Percentiles rank a stretch among this genome's conserved stretches.
Evolutionary conservation across 805 yeast genomes (phyloP).

Genomic region (Candida ortonii): DNA sequence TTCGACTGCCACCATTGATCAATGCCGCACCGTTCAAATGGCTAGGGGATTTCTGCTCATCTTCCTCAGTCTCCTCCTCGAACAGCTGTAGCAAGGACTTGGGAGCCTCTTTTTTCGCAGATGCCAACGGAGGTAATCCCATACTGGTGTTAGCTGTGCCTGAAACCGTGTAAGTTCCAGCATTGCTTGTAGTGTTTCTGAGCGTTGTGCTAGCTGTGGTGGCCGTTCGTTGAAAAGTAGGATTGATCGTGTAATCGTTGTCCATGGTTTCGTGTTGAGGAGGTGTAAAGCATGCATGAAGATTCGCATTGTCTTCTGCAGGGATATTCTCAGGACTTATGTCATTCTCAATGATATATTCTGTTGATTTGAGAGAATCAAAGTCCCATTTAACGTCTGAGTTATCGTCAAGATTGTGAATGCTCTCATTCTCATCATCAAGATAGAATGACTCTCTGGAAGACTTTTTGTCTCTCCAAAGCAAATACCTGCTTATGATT

Average conservation of each 20-base stretch:
- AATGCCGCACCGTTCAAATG: slow-evolving; percentile 2
- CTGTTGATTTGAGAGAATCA: slow-evolving; percentile 73
- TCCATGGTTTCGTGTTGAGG: slow-evolving; percentile 12
- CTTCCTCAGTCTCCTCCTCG: slow-evolving; percentile 46
- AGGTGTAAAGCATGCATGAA: slow-evolving; percentile 1
- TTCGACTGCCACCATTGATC: slow-evolving; percentile 3
- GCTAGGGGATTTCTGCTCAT: slow-evolving; percentile 3
- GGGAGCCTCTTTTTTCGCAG: slow-evolving; percentile 54
- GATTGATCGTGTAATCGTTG: slow-evolving; percentile 18
- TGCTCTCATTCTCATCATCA: slow-evolving; percentile 40
- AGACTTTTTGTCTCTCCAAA: slow-evolving; percentile 70
- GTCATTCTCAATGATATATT: slow-evolving; percentile 70
- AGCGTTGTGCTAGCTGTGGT: slow-evolving; percentile 19
- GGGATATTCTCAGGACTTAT: slow-evolving; percentile 38
- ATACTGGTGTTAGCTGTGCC: slow-evolving; percentile 8
- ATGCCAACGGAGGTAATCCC: too few relatives aligned
- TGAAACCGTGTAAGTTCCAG: slow-evolving; percentile 9
- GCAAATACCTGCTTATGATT: slow-evolving; percentile 64
- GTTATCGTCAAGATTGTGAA: slow-evolving; percentile 26
- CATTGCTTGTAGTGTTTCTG: slow-evolving; percentile 15
- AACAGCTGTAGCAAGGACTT: slow-evolving; percentile 69
- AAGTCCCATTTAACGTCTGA: slow-evolving; percentile 81
- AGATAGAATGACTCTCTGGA: slow-evolving; percentile 49
- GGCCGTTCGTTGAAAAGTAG: slow-evolving; percentile 14
- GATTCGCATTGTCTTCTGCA: slow-evolving; percentile 3